phyloP scores from a whole-genome alignment of 2,329 filamentous ascomycete species.

The Neonectria sp. region DNA sequence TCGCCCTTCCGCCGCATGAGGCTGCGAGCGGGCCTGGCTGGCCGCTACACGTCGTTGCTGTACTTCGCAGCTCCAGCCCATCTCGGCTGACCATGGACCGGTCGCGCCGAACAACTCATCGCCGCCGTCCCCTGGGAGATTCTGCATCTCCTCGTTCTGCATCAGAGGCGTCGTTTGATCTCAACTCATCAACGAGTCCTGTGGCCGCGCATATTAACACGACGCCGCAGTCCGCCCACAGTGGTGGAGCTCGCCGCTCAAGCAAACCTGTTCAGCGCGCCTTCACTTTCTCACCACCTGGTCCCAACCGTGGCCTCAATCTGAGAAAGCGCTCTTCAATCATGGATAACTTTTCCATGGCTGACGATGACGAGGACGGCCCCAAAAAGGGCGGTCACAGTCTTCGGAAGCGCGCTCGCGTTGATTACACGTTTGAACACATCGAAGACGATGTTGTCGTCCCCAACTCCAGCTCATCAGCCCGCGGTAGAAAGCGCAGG shows the following conservation, averaged over 20 bases:
- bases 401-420: conserved; percentile 68
- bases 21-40: conserved; percentile 48
- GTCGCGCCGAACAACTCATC: conserved; percentile 54
- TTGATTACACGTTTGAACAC: conserved; percentile 71
- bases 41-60: conserved; percentile 48
- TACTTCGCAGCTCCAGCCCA: conserved; percentile 48
- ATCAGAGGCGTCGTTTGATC: conserved; percentile 51
- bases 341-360: conserved; percentile 57
- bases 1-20: conserved; percentile 43
- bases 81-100: conserved; percentile 56
- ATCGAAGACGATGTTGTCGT: conserved; percentile 63
- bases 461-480: conserved; percentile 53
- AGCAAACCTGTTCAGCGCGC: conserved; percentile 55
- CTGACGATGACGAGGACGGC: conserved; percentile 63
- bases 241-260: conserved; percentile 49
- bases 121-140: conserved; percentile 51
- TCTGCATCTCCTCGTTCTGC: conserved; percentile 54
- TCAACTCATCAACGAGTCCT: conserved; percentile 51
- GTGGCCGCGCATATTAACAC: conserved; percentile 51
- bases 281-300: conserved; percentile 56
- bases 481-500: conserved; percentile 56
- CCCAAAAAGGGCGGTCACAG: conserved; percentile 73
- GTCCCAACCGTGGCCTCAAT: conserved; percentile 47
- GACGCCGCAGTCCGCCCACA: conserved; percentile 50
- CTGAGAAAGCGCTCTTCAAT: conserved; percentile 61